Evolutionary conservation across 495 filamentous ascomycete species (phyloP), one percentile per base, ranked within the genome.

Genomic region (Penicillium samsonianum): DNA sequence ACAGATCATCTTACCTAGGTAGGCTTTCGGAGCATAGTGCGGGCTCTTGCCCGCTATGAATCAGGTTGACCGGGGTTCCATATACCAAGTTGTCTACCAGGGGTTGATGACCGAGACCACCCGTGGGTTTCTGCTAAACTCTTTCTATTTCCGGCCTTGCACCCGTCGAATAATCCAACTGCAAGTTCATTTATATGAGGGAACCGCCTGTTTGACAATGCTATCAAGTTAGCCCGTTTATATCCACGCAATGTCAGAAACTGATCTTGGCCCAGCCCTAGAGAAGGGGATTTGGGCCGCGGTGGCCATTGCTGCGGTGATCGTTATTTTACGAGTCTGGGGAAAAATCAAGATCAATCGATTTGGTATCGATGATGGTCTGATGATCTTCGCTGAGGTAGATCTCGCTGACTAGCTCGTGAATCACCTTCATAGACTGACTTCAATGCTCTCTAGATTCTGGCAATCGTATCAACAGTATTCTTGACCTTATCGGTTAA

Each of bases 371-470:
- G 73, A 76, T 46, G 73, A 76, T 68, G 62, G 68, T 5, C 20
- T 75, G 37, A 76, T 76, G 73, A 59, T 76, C 25, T 8, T 71
- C 9, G 65, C 73, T 3, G 37, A 62, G 63, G 73, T 76, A 61
- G 50, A 53, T 46, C 23, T 35, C 25, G 9, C 42, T 33, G 16
- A 20, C 8, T 50, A 17, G 16, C 26, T 19, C 10, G 38, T 14
- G 16, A 3, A 3, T 55, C 0, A 11, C 22, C 17, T 6, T 31
- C 38, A 28, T 25, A 23, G 14, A 50, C 50, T 59, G 28, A 55
- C 37, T 17, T 17, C 7, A 37, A 35, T 11, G 16, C 19, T 28
- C 41, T 49, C 23, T 45, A 75, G 73, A 38, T 63, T 9, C 48
- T 71, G 17, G 62, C 65, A 8, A 67, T 75, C 12, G 62, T 50